phyloP scores from a whole-genome alignment of 331 rosid genomes.

The Acacia concinna region DNA sequence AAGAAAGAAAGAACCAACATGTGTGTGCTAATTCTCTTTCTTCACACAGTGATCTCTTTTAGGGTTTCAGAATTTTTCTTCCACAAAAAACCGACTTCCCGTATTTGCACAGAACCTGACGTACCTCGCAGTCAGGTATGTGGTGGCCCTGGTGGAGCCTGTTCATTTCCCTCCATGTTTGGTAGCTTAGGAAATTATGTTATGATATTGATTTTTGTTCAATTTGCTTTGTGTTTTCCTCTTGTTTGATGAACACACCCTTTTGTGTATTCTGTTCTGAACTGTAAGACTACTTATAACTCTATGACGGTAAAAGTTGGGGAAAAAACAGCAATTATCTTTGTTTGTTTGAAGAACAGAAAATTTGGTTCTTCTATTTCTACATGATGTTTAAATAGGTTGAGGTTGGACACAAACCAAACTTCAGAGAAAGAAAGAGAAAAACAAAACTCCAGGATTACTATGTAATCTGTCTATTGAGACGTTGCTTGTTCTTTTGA shows the following conservation, averaged over 20 bases:
- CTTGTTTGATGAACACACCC: background rate
- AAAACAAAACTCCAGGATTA: background rate
- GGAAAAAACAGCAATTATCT: background rate
- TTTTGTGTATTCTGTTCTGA: background rate
- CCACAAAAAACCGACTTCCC: background rate
- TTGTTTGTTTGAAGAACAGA: background rate
- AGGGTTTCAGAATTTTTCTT: background rate
- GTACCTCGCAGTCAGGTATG: slow-evolving; percentile 19
- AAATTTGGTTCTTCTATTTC: background rate
- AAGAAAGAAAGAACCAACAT: background rate
- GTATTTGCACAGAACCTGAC: background rate
- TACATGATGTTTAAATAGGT: background rate
- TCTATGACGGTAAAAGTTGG: background rate
- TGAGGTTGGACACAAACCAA: background rate
- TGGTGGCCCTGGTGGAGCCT: too few species aligned
- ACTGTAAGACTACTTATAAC: background rate
- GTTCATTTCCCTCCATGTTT: background rate
- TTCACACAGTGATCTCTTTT: background rate
- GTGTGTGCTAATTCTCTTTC: background rate
- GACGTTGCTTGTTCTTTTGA: background rate
- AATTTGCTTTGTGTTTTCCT: slow-evolving; percentile 2
- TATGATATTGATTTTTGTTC: background rate
- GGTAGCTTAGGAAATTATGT: background rate
- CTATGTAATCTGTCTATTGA: background rate
- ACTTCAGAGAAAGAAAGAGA: background rate